Evolutionary conservation across 2,329 filamentous ascomycete genomes (phyloP), one percentile per base, ranked within the genome.

Genomic region (Hypoxylon sp.): DNA sequence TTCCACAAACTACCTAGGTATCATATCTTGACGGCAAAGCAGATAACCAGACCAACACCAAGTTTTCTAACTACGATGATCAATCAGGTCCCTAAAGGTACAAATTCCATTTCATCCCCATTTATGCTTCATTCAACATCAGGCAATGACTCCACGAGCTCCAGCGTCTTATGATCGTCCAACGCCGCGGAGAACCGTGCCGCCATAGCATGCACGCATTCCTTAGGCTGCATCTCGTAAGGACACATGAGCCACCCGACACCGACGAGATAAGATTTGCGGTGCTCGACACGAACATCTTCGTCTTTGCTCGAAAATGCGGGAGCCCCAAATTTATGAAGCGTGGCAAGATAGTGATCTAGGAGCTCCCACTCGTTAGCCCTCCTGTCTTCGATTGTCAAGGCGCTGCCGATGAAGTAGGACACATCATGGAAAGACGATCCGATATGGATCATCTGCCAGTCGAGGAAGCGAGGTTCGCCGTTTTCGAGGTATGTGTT

Each of bases 351-450:
- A 55, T 74, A 73, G 44, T 71, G 66, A 23, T 67, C 64, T 3
- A 73, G 41, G 19, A 72, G 58, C 7, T 66, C 59, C 46, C 62
- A 62, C 58, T 73, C 70, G 46, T 69, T 63, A 13, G 59, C 55
- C 12, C 70, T 62, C 25, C 71, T 63, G 36, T 71, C 68, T 49
- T 69, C 66, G 23, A 70, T 32, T 20, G 57, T 64, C 7, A 73
- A 56, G 5, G 68, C 64, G 20, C 68, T 65, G 3, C 51, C 63
- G 26, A 73, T 51, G 51, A 68, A 71, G 55, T 73, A 73, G 0
- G 66, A 58, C 11, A 73, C 52, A 42, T 74, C 71, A 50, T 73
- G 71, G 51, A 74, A 70, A 6, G 63, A 63, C 2, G 67, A 69
- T 20, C 69, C 68, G 43, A 69, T 63, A 51, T 70, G 66, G 12